phyloP scores from a whole-genome alignment of 2,329 filamentous ascomycete species.

The Ascochyta clinopodiicola region DNA sequence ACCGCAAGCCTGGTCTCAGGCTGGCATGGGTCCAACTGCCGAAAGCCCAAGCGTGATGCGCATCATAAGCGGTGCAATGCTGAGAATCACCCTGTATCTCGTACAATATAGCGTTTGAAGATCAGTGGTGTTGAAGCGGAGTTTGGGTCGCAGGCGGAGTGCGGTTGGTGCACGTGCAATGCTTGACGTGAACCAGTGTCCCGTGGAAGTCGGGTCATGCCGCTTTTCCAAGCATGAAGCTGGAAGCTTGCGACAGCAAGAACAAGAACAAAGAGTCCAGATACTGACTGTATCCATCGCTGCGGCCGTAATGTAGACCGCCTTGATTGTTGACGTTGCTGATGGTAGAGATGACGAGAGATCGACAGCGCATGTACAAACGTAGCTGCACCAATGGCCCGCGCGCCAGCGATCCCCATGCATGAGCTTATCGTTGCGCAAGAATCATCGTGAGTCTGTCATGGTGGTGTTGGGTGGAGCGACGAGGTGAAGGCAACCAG shows the following conservation, averaged over 20 bases:
- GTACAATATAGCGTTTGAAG: conserved; percentile 7
- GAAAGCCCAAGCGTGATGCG: background rate
- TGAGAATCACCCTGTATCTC: background rate
- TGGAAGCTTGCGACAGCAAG: conserved; percentile 1
- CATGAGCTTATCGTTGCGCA: conserved; percentile 10
- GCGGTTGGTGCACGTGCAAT: background rate
- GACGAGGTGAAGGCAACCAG: background rate
- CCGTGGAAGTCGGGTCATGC: conserved; percentile 15
- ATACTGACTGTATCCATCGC: background rate
- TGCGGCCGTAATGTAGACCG: background rate
- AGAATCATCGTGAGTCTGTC: background rate
- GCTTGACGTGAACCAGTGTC: conserved; percentile 7
- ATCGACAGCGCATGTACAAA: conserved; percentile 12
- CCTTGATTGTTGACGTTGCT: conserved; percentile 1
- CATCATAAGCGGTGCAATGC: background rate
- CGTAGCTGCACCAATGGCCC: background rate
- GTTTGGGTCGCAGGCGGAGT: background rate
- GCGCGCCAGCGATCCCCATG: background rate
- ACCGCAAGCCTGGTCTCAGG: conserved; percentile 10
- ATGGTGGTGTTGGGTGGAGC: background rate
- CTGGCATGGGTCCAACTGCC: conserved; percentile 1
- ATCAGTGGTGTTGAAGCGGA: background rate
- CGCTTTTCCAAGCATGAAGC: conserved; percentile 16
- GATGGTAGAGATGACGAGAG: conserved; percentile 13
- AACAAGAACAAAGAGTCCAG: background rate